Percentiles rank a stretch among this genome's conserved stretches.
phyloP scores from a whole-genome alignment of 345 rosid genomes.

The Linum trigynum region DNA sequence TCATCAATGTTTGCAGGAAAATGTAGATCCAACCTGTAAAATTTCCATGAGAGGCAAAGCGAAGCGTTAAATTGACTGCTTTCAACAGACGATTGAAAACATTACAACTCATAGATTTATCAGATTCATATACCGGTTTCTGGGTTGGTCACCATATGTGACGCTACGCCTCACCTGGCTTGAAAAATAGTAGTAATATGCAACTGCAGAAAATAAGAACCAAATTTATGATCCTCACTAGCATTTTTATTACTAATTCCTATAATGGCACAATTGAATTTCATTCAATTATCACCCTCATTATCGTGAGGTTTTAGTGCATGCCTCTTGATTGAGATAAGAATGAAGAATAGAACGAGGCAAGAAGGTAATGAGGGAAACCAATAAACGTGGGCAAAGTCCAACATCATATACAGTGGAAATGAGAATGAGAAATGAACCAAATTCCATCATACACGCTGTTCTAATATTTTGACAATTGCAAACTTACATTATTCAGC shows the following conservation, averaged over 20 bases:
- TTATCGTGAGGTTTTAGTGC: not conserved
- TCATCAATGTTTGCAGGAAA: constrained; percentile 19
- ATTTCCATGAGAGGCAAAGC: constrained; percentile 4
- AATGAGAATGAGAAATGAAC: not conserved
- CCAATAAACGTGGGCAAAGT: not conserved
- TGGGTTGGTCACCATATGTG: constrained; percentile 26
- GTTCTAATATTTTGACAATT: not conserved
- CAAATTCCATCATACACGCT: not conserved
- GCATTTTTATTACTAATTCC: not conserved
- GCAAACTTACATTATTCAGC: not conserved
- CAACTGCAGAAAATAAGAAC: constrained; percentile 20
- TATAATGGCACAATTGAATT: not conserved
- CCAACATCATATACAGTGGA: not conserved
- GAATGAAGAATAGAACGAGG: not conserved
- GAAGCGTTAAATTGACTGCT: not conserved
- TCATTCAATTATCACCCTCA: not conserved
- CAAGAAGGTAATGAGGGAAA: not conserved
- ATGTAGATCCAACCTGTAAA: constrained; percentile 26
- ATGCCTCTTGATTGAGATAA: not conserved
- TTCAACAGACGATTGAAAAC: not conserved
- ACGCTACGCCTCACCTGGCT: constrained; percentile 22
- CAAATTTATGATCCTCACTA: constrained; percentile 6
- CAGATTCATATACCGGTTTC: constrained; percentile 20
- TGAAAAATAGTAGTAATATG: constrained; percentile 25
- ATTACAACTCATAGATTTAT: not conserved